Evolutionary conservation across 352 stramenopile genomes (phyloP).

Genomic region (Pythium brachiatum): DNA sequence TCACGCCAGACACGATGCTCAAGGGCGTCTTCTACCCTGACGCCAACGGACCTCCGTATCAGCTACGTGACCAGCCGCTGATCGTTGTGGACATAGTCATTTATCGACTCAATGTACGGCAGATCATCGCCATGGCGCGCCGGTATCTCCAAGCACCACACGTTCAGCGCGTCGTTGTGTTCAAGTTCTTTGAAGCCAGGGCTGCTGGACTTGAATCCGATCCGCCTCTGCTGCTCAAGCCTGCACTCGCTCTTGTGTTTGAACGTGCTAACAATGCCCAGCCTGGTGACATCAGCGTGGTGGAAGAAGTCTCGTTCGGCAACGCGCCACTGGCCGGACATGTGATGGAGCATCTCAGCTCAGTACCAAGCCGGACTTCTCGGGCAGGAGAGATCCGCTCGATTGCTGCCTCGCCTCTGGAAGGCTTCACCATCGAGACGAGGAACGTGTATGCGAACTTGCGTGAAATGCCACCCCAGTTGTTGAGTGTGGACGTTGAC

Average conservation of each 20-base stretch:
- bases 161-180: not conserved
- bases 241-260: not conserved
- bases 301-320: not conserved
- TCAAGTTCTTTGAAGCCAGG: not conserved
- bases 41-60: too few species aligned
- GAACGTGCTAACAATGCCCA: not conserved
- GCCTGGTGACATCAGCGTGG: not conserved
- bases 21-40: too few species aligned
- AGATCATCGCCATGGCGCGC: not conserved
- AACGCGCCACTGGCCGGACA: not conserved
- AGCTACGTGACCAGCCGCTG: not conserved
- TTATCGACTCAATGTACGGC: not conserved
- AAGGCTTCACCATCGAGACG: too few species aligned
- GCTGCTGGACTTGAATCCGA: too few species aligned
- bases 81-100: not conserved
- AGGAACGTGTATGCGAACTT: too few species aligned
- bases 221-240: too few species aligned
- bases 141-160: not conserved
- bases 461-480: too few species aligned
- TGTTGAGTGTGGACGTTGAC: too few species aligned
- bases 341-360: not conserved
- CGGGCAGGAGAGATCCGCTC: too few species aligned
- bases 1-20: not conserved
- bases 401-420: too few species aligned
- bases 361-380: not conserved